Percentiles rank a stretch among this genome's conserved stretches.
These are phyloP conservation scores for Pichia sp. DNA, from an alignment of 1,139 yeast genomes.

Conservation along the genomic window DNA sequence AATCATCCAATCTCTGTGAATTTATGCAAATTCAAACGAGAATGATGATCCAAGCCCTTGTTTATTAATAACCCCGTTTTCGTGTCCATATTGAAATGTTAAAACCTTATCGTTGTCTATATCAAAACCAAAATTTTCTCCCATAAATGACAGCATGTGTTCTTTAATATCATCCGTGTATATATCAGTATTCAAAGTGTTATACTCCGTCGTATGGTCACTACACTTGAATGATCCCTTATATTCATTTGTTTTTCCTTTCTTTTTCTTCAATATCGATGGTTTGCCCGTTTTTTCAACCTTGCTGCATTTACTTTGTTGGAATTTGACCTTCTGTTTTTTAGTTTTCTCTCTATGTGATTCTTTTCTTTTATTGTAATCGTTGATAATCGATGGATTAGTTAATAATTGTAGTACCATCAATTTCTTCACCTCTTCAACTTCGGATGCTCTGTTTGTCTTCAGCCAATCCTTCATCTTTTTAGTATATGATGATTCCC, in stretches of 20 bases:
- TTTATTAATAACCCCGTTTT: neutral
- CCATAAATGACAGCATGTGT: constrained; percentile 22
- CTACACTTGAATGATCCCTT: neutral
- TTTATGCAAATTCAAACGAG: constrained; percentile 25
- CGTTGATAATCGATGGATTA: constrained; percentile 23
- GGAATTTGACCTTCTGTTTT: neutral
- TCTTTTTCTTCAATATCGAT: neutral
- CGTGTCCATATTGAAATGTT: constrained; percentile 21
- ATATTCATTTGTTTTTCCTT: neutral
- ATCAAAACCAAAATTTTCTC: constrained; percentile 23
- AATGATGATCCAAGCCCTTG: constrained; percentile 22
- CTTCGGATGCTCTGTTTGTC: constrained; percentile 12
- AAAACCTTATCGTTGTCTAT: constrained; percentile 24
- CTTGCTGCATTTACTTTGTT: neutral
- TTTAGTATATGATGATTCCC: constrained; percentile 1
- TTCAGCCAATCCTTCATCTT: constrained; percentile 17
- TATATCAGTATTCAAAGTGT: neutral
- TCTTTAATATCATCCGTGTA: constrained; percentile 15
- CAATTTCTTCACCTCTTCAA: constrained; percentile 23
- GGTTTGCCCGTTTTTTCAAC: neutral
- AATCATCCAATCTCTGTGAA: neutral
- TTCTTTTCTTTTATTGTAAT: constrained; percentile 3
- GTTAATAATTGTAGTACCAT: constrained; percentile 27
- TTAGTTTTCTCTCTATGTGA: neutral
- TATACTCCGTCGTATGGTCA: neutral